Percentiles rank a stretch among this genome's conserved stretches.
Evolutionary conservation across 352 stramenopile genomes (phyloP).

Genomic region (Phytophthora constricta): DNA sequence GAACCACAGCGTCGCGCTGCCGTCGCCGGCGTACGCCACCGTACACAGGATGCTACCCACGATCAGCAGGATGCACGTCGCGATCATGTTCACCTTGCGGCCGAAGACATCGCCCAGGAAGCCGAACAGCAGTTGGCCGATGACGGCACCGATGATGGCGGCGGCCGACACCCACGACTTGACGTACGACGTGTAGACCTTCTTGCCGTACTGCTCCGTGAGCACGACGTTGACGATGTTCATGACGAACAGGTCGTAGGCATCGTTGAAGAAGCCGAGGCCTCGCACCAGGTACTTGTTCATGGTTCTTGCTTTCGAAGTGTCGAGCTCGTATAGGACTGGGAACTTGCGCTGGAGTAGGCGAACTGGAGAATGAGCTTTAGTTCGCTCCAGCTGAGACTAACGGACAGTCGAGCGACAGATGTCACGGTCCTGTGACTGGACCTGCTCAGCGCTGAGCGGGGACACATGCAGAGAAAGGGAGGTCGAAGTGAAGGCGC

Average conservation of each 20-base stretch:
- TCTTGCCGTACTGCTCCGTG: constrained; percentile 59
- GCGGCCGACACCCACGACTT: constrained; percentile 57
- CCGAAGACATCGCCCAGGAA: constrained; percentile 60
- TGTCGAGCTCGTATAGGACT: neutral
- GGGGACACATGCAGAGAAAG: neutral
- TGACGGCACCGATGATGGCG: constrained; percentile 53
- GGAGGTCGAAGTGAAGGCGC: neutral
- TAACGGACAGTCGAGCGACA: neutral
- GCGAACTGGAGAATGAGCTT: constrained; percentile 5
- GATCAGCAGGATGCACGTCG: constrained; percentile 55
- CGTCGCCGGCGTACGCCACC: constrained; percentile 36
- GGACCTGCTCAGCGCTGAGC: neutral
- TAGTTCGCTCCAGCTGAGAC: neutral
- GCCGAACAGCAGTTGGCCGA: constrained; percentile 60
- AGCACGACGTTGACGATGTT: constrained; percentile 71
- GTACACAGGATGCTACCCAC: constrained; percentile 51
- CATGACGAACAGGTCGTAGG: constrained; percentile 73
- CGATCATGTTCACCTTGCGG: constrained; percentile 63
- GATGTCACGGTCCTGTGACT: neutral
- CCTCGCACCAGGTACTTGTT: constrained; percentile 60
- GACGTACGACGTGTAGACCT: constrained; percentile 57
- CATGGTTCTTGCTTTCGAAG: constrained; percentile 25
- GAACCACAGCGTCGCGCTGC: constrained; percentile 44
- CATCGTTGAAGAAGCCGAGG: constrained; percentile 63
- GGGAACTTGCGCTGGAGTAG: neutral